Conservation (phyloP, 1,284 basidiomycete species). For the Phylloboletellus chloephorus region DNA sequence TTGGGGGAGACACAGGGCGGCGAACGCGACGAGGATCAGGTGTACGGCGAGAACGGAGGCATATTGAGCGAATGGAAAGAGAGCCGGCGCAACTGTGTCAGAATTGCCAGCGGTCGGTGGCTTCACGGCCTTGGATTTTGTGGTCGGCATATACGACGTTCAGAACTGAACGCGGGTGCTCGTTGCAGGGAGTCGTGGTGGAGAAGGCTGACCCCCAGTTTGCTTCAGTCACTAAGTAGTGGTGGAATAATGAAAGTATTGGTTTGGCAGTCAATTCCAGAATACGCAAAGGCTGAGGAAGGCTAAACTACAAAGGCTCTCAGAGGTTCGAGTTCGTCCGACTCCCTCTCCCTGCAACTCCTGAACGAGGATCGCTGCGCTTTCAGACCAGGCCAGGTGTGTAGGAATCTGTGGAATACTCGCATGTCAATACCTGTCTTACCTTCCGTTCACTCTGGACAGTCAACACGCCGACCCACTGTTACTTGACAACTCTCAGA, state of each 20-base stretch:
- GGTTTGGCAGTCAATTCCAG: neutral
- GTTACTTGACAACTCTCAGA: too few species aligned
- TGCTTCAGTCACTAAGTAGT: too few species aligned
- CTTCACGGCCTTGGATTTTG: slow-evolving; percentile 1
- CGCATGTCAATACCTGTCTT: neutral
- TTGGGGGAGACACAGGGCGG: slow-evolving; percentile 62
- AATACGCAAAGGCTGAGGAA: too few species aligned
- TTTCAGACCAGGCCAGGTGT: slow-evolving; percentile 5
- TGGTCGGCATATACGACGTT: slow-evolving; percentile 9
- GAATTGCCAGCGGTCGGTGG: slow-evolving; percentile 2
- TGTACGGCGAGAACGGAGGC: slow-evolving; percentile 72
- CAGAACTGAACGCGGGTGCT: neutral
- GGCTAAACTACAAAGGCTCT: too few species aligned
- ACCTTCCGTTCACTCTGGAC: neutral
- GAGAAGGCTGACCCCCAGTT: slow-evolving; percentile 2
- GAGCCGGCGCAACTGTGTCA: neutral
- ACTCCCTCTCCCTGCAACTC: slow-evolving; percentile 10
- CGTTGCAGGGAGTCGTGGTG: neutral
- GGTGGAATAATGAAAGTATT: too few species aligned
- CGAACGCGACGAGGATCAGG: slow-evolving; percentile 59
- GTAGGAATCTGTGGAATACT: slow-evolving; percentile 2
- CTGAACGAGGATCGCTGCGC: slow-evolving; percentile 15
- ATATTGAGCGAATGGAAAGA: slow-evolving; percentile 51
- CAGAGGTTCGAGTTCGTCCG: neutral
- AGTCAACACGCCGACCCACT: slow-evolving; percentile 1